These are phyloP conservation scores for Lablab purpureus DNA, from an alignment of 306 rosid genomes.

Conservation along the genomic window DNA sequence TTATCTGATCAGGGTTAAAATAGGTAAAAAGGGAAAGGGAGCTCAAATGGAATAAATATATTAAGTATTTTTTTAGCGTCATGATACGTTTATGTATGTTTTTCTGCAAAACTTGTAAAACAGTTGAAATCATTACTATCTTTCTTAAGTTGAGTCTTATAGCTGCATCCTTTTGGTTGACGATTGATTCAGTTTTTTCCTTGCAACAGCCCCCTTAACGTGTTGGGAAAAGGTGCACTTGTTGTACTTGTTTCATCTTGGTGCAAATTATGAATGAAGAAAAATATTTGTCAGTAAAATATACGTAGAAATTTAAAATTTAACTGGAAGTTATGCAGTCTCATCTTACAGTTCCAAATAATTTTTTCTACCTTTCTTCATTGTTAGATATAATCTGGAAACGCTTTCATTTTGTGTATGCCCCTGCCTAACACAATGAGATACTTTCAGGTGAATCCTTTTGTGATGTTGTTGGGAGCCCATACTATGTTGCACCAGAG, in stretches of 20 bases:
- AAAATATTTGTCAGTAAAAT: constrained; percentile 7
- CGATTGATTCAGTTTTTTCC: constrained; percentile 30
- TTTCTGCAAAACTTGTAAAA: constrained; percentile 22
- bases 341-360: constrained; percentile 1
- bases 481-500: constrained; percentile 76
- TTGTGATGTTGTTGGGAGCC: constrained; percentile 72
- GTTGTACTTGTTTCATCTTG: not conserved
- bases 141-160: constrained; percentile 25
- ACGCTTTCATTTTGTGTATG: constrained; percentile 21
- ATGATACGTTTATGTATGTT: no score
- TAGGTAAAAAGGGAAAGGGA: constrained; percentile 18
- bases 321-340: constrained; percentile 26
- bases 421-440: constrained; percentile 33
- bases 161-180: constrained; percentile 35
- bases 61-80: no score
- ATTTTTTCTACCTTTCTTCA: not conserved
- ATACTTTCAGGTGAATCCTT: constrained; percentile 62
- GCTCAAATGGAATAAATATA: constrained; percentile 12
- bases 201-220: constrained; percentile 9
- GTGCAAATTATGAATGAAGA: constrained; percentile 38
- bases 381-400: constrained; percentile 17
- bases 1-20: not conserved
- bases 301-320: constrained; percentile 5
- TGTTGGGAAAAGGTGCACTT: constrained; percentile 30
- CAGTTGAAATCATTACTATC: constrained; percentile 11